These are phyloP conservation scores for Blastobotrys petasosporus DNA, from an alignment of 1,139 yeast species.

Conservation along the genomic window DNA sequence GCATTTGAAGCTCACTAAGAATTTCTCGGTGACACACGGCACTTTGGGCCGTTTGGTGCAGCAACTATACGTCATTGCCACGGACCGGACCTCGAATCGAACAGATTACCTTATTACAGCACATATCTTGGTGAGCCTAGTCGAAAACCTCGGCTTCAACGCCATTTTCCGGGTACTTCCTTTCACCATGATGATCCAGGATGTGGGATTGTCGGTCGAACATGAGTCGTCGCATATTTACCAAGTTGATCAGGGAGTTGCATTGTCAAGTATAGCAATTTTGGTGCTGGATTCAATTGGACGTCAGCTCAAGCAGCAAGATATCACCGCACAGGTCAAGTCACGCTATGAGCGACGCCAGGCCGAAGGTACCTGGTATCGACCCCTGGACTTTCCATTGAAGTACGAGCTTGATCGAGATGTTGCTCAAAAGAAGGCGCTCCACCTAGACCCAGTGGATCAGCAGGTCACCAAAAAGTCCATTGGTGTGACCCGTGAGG, in stretches of 20 bases:
- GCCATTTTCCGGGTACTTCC: conserved; percentile 20
- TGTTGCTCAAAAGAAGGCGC: conserved; percentile 5
- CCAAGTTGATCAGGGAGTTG: conserved; percentile 22
- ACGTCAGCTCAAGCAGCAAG: conserved; percentile 14
- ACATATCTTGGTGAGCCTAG: conserved; percentile 18
- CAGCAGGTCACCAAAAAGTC: conserved; percentile 6
- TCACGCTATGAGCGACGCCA: conserved; percentile 19
- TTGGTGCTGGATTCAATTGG: conserved; percentile 24
- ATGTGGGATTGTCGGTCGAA: conserved; percentile 13
- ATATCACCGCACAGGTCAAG: conserved; percentile 15
- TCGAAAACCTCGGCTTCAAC: conserved; percentile 18
- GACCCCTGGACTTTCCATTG: conserved; percentile 16
- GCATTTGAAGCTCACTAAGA: conserved; percentile 10
- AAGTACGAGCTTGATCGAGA: conserved; percentile 6
- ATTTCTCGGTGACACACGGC: conserved; percentile 20
- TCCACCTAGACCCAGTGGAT: conserved; percentile 7
- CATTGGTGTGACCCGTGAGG: conserved; percentile 10
- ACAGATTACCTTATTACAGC: conserved; percentile 19
- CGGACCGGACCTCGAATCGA: conserved; percentile 13
- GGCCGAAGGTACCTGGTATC: conserved; percentile 19
- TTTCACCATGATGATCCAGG: conserved; percentile 19
- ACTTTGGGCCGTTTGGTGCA: conserved; percentile 22
- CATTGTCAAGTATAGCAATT: conserved; percentile 20
- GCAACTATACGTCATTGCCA: conserved; percentile 17
- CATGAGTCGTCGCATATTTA: conserved; percentile 11